phyloP scores from a whole-genome alignment of 768 basidiomycete species.

The Tephrocybe sp. region DNA sequence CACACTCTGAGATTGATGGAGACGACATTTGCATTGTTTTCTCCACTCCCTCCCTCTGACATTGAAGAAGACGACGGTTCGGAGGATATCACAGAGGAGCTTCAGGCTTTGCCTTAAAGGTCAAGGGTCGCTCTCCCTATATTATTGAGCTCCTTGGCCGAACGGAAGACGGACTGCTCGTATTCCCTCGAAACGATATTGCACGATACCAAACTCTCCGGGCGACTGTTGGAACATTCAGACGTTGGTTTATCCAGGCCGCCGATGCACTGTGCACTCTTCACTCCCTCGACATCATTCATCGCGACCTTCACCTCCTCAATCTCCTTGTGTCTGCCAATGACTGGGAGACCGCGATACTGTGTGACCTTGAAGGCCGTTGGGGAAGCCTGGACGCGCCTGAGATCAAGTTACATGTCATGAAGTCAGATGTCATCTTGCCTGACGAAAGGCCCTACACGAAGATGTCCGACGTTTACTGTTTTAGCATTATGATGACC shows the following conservation, averaged over 20 bases:
- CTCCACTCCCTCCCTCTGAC: neutral
- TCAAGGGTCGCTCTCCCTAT: conserved; percentile 1
- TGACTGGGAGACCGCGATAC: neutral
- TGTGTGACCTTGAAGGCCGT: conserved; percentile 5
- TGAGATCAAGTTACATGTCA: neutral
- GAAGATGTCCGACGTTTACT: conserved; percentile 5
- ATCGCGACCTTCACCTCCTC: neutral
- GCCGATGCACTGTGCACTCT: conserved; percentile 5
- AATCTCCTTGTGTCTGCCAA: neutral
- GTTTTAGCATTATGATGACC: neutral
- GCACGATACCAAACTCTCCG: neutral
- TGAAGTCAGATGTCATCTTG: too few species aligned
- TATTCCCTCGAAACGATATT: neutral
- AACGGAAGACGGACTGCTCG: conserved; percentile 2
- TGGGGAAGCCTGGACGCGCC: neutral
- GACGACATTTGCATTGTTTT: neutral
- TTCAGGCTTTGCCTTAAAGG: conserved; percentile 1
- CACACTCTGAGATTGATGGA: too few species aligned
- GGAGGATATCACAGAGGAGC: neutral
- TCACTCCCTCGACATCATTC: conserved; percentile 5
- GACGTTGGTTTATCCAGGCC: neutral
- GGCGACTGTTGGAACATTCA: neutral
- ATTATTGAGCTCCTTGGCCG: conserved; percentile 5
- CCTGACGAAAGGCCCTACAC: conserved; percentile 2
- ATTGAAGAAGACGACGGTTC: neutral